Base-by-base conservation (phyloP, 2,329 filamentous ascomycete species). In the Cladophialophora exuberans region DNA sequence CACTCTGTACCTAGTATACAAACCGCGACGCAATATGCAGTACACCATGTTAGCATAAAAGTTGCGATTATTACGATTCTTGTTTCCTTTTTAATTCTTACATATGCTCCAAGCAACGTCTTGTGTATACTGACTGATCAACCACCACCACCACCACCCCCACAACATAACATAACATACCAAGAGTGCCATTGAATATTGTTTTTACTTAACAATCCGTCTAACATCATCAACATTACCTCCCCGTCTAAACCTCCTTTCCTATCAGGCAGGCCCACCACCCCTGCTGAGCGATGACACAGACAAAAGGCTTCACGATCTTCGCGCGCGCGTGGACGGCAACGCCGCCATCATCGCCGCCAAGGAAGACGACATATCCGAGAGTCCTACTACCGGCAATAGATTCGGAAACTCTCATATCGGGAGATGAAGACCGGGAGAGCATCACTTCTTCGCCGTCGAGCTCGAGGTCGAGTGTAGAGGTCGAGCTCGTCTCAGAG, bases 11-110 rank as follows among this genome's bases (percentile, higher is more conserved):
- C n/a, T n/a, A 52, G 49, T 43, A 59, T 59, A 59, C 57, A 59
- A 59, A 53, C 52, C 25, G 15, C 57, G 48, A 56, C 50, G 57
- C 47, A 59, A 44, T 33, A 53, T 59, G n/a, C 38, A 48, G 57
- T 53, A 50, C 57, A 50, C 33, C 38, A 50, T 25, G 25, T 20
- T 33, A 26, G 6, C 50, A 57, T 57, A 48, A 46, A 41, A 50
- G 2, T 30, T 26, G 33, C 22, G 22, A 39, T n/a, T 48, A 48
- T 39, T 15, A 11, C 22, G 17, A 20, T 2, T 17, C 20, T 25
- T 48, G 13, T 4, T 38, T 39, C 10, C 15, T 30, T 49, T 17
- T 15, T 3, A 20, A 28, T 38, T 15, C 39, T 11, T 41, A 38
- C 23, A 36, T 38, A 36, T 20, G 15, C 30, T 7, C 10, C 20